Base-by-base conservation (phyloP, 2,329 filamentous ascomycete genomes). In the Pochonia chlamydosporia region DNA sequence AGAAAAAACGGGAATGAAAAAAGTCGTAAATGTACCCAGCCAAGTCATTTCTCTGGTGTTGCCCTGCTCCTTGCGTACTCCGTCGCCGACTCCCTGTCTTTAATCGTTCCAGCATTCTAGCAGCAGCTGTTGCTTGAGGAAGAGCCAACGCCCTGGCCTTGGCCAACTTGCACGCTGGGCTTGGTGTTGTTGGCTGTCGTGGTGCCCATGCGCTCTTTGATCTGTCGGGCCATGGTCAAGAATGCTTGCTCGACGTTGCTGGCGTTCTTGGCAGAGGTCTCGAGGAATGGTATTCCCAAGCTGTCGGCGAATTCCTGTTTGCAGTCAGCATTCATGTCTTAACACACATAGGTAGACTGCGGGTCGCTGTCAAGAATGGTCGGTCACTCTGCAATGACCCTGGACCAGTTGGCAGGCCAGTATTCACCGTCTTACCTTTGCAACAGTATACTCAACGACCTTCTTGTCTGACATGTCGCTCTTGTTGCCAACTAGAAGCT, bases 381-480 rank as follows among this genome's bases (percentile, higher is more conserved):
- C n/a, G n/a, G n/a, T 28, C 8, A 40, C 16, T 28, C 13, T 20
- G 25, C n/a, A n/a, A 23, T n/a, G 31, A 41, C 3, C 30, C 21
- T 28, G 25, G 33, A 14, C 20, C 11, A 11, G 8, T 23, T 20
- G 35, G 18, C 7, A 10, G 8, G 20, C 35, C 16, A 23, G 16
- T n/a, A 39, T 14, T 21, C 16, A 6, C 6, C n/a, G 45, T 55
- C 79, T 52, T 76, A 96, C 93, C 89, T 99, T 99, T 60, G 93
- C 93, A 59, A 97, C 93, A 55, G 90, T 95, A 82, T 99, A 99
- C 72, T 99, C 93, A 53, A 99, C 93, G 35, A 97, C 93, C 80
- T 97, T 99, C 87, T 99, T 99, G 76, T 99, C 93, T 51, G 92
- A 84, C 90, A 99, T 97, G 87, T 99, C 93, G 74, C 90, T 96